Base-by-base conservation (phyloP, 2,329 filamentous ascomycete genomes). In the Arthrobotrys musiformis region DNA sequence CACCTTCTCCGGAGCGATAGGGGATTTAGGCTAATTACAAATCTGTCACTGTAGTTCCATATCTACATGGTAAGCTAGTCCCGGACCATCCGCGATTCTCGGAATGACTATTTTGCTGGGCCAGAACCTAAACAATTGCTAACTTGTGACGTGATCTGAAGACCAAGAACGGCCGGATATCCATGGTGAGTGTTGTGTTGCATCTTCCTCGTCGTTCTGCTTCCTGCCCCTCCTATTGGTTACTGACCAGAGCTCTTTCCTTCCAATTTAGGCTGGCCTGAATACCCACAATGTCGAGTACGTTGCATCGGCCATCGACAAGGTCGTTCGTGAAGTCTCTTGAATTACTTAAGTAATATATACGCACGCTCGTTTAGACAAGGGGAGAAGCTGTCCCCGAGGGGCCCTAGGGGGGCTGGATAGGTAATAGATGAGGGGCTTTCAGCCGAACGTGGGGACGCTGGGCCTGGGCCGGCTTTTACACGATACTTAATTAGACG, bases 81-180 rank as follows among this genome's bases (percentile, higher is more conserved):
- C 40, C 26, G 63, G n/a, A 33, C 30, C 37, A 56, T 60, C 42
- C 48, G 33, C 35, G n/a, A 22, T 24, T 52, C 26, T 61, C 50
- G 44, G 40, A 44, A 58, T 13, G 60, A 28, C 30, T 7, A 26
- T 48, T 64, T 8, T 30, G 60, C 67, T 58, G 54, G 54, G 30
- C 54, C 78, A 80, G 54, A 60, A 58, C 44, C 26, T 33, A 52
- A 60, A 37, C 37, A 22, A 30, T 7, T 50, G 66, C 73, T 77
- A 66, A 70, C 54, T 40, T 37, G 54, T 58, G 54, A 58, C 28
- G 66, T 79, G 63, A 60, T 30, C 42, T 44, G 3, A 54, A 77
- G 73, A 98, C 95, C 85, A 95, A 93, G 88, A 92, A 95, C 83
- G 92, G 92, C 81, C 89, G 92, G 82, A 95, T 95, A 84, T 93